phyloP scores from a whole-genome alignment of 768 basidiomycete species.

The Mycena haematopus region DNA sequence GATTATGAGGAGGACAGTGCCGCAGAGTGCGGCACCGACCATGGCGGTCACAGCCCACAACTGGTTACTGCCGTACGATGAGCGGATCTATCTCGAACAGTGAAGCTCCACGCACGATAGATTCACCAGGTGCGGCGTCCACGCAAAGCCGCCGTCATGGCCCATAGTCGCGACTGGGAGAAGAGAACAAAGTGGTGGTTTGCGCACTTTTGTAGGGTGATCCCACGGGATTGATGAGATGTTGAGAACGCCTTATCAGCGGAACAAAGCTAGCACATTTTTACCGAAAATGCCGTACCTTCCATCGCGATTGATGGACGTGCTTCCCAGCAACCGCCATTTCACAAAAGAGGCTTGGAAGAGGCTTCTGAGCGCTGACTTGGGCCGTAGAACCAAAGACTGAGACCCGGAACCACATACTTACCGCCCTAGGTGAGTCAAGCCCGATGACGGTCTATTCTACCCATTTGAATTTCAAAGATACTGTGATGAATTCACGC shows the following conservation, averaged over 20 bases:
- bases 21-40: slow-evolving; percentile 30
- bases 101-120: slow-evolving; percentile 8
- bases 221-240: too few species aligned
- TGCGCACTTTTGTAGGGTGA: too few species aligned
- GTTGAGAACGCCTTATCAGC: too few species aligned
- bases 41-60: slow-evolving; percentile 6
- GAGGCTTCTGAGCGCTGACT: too few species aligned
- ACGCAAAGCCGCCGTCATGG: slow-evolving; percentile 10
- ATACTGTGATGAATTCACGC: background rate
- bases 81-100: background rate
- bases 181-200: too few species aligned
- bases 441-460: background rate
- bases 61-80: background rate
- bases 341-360: too few species aligned
- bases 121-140: slow-evolving; percentile 5
- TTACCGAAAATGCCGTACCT: too few species aligned
- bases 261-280: too few species aligned
- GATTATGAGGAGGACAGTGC: slow-evolving; percentile 27
- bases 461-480: background rate
- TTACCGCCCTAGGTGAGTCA: background rate
- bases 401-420: background rate
- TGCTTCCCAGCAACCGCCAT: too few species aligned
- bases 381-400: too few species aligned
- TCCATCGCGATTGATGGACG: too few species aligned
- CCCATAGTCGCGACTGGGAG: too few species aligned